phyloP scores from a whole-genome alignment of 2,329 filamentous ascomycete species.

The Bisporella sp. region DNA sequence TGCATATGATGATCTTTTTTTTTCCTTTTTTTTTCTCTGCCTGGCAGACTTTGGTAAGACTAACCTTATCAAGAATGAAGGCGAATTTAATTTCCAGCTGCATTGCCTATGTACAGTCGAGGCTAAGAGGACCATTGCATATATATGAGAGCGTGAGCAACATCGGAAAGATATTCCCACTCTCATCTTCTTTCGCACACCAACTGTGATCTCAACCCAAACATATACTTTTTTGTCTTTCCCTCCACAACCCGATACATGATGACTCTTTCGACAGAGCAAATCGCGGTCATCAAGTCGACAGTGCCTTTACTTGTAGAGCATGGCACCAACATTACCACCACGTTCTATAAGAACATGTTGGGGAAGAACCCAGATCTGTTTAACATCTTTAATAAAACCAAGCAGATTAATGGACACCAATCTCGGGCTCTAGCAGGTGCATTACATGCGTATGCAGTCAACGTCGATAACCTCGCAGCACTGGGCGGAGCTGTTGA shows the following conservation, averaged over 20 bases:
- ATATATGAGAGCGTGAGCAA: too few relatives aligned
- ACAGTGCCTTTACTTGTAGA: constrained; percentile 66
- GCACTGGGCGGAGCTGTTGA: constrained; percentile 50
- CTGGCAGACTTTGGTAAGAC: too few relatives aligned
- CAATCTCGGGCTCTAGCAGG: constrained; percentile 64
- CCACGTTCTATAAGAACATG: constrained; percentile 64
- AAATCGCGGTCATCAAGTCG: constrained; percentile 67
- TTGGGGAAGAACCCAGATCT: constrained; percentile 57
- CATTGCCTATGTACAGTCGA: too few relatives aligned
- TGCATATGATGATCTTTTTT: too few relatives aligned
- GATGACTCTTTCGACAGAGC: constrained; percentile 49
- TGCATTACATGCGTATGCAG: constrained; percentile 65
- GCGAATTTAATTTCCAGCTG: too few relatives aligned
- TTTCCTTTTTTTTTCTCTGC: too few relatives aligned
- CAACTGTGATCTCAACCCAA: too few relatives aligned
- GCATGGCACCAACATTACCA: constrained; percentile 64
- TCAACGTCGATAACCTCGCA: constrained; percentile 63
- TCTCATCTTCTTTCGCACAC: too few relatives aligned
- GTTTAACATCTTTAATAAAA: constrained; percentile 63
- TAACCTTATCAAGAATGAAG: too few relatives aligned
- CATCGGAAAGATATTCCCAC: too few relatives aligned
- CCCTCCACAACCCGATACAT: constrained; percentile 5
- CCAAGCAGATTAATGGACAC: constrained; percentile 60
- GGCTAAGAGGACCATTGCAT: too few relatives aligned
- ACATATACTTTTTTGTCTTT: too few relatives aligned